Percentiles rank a stretch among this genome's conserved stretches.
Conservation (phyloP, 768 basidiomycete genomes). For the Amylocystis lapponica region DNA sequence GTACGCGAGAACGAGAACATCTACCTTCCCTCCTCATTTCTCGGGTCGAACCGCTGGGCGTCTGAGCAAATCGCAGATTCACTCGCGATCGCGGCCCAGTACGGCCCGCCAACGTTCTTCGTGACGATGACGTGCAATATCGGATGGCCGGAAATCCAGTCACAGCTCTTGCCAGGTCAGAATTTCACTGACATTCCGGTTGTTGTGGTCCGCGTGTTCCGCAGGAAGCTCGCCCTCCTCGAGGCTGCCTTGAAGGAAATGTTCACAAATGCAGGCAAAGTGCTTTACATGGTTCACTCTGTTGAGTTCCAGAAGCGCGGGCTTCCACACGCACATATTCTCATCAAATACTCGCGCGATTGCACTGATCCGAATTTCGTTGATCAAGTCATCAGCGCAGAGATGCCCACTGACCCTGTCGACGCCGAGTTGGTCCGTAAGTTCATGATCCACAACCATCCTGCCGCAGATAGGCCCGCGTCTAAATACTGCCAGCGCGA, state of each 20-base stretch:
- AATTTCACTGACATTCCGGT: slow-evolving; percentile 28
- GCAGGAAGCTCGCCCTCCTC: slow-evolving; percentile 23
- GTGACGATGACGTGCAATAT: too few relatives aligned
- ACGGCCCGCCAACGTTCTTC: slow-evolving; percentile 30
- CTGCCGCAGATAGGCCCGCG: slow-evolving; percentile 4
- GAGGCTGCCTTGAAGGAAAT: slow-evolving; percentile 22
- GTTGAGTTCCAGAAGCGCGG: slow-evolving; percentile 40
- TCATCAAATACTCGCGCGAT: slow-evolving; percentile 25
- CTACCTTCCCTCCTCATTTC: slow-evolving; percentile 31
- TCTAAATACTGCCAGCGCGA: slow-evolving; percentile 25
- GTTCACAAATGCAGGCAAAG: slow-evolving; percentile 27
- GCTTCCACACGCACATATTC: slow-evolving; percentile 36
- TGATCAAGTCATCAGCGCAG: slow-evolving; percentile 29
- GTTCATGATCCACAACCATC: slow-evolving; percentile 33
- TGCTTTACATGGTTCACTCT: slow-evolving; percentile 26
- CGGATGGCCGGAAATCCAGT: slow-evolving; percentile 35
- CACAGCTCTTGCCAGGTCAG: slow-evolving; percentile 29
- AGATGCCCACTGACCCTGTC: slow-evolving; percentile 23
- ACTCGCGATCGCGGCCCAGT: slow-evolving; percentile 26
- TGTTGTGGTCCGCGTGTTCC: slow-evolving; percentile 32
- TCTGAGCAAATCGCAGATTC: slow-evolving; percentile 34
- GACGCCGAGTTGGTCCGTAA: slow-evolving; percentile 22
- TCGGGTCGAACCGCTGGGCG: slow-evolving; percentile 31
- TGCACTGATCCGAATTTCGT: slow-evolving; percentile 23
- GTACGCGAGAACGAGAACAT: slow-evolving; percentile 24